Conservation (phyloP, 768 basidiomycete genomes). For the Boletus bicolor region DNA sequence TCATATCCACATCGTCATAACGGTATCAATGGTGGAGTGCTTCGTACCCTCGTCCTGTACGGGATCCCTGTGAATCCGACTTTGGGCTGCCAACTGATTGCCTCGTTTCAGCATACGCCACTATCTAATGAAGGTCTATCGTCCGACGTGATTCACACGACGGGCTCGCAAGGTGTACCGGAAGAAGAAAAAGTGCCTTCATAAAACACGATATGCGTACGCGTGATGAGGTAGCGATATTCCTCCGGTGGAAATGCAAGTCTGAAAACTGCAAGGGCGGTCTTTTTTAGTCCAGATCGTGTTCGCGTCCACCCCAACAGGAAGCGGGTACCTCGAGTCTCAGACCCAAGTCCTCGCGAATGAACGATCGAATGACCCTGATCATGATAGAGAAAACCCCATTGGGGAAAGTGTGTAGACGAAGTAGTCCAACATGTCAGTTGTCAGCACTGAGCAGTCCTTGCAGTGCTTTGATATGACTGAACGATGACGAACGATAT, state of each 20-base stretch:
- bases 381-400: not conserved
- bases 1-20: conserved; percentile 1
- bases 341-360: not conserved
- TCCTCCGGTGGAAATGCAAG: not conserved
- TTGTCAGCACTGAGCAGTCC: not conserved
- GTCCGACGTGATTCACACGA: conserved; percentile 22
- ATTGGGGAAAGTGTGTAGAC: not conserved
- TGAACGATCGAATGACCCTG: conserved; percentile 10
- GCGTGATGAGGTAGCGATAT: conserved; percentile 2
- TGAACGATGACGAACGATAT: not conserved
- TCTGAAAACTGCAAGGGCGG: not conserved
- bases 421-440: not conserved
- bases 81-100: not conserved
- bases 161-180: conserved; percentile 6
- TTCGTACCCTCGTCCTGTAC: not conserved
- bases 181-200: conserved; percentile 11
- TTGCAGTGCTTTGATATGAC: not conserved
- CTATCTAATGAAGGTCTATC: conserved; percentile 7
- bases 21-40: conserved; percentile 6
- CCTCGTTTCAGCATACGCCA: conserved; percentile 15
- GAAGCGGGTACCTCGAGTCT: not conserved
- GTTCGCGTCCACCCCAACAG: not conserved
- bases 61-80: conserved; percentile 3
- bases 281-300: conserved; percentile 16
- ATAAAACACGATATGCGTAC: conserved; percentile 7